Base-by-base conservation (phyloP, 2,329 filamentous ascomycete genomes). In the Penicillium sp. region DNA sequence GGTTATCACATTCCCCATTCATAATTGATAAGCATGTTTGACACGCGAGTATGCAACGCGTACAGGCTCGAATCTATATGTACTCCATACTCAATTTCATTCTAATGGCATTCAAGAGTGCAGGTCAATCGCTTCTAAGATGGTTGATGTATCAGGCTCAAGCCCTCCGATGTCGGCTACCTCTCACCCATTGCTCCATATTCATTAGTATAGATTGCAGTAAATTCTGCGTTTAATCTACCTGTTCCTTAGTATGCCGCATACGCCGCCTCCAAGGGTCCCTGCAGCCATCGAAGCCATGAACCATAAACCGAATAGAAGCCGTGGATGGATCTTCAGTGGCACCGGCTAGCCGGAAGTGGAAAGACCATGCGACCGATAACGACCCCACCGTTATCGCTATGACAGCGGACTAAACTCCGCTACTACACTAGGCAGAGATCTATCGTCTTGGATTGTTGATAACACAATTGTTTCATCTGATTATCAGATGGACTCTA, bases 331-430 rank as follows among this genome's bases (percentile, higher is more conserved):
- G 40, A 47, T 58, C 29, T 40, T 49, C 18, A 43, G 57, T 62
- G 61, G 59, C 56, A 43, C 59, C 2, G 7, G 12, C 23, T 27
- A 22, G 11, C 61, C 54, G 15, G 51, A 64, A 60, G 33, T 5
- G 48, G 62, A 33, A 65, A 57, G 62, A 64, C 48, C 54, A 62
- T 46, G 61, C 62, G 59, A 45, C 15, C 25, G 62, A 65, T 65
- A 64, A 62, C 22, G 57, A 46, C 22, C 22, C 31, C 55, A 22
- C 37, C 12, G 18, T 49, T 53, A 57, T 53, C 42, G 41, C 27
- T 27, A 11, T 40, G 18, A 40, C 49, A 51, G 54, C 55, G 51
- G 51, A 29, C 37, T 37, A 33, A 44, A 45, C 42, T 46, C 49
- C 51, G 55, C 48, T 47, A 27, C 35, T 31, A 20, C 44, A 47